phyloP scores from a whole-genome alignment of 306 rosid genomes.

The Rosa multiflora region DNA sequence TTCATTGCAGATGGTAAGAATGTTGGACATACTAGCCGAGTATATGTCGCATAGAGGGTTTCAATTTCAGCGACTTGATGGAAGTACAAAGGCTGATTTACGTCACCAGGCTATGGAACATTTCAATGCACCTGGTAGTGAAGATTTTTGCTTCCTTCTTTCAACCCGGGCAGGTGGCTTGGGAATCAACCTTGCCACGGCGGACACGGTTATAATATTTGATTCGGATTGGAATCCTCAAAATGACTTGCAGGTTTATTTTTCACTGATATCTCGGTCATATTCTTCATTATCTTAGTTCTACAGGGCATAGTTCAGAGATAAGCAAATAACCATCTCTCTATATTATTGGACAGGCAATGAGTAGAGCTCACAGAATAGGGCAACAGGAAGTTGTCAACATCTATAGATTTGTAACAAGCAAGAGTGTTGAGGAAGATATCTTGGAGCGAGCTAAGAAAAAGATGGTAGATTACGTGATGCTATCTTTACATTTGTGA shows the following conservation, averaged over 20 bases:
- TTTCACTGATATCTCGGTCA: neutral
- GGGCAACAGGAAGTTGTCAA: constrained; percentile 99
- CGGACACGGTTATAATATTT: constrained; percentile 96
- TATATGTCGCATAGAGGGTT: constrained; percentile 92
- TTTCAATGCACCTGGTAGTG: constrained; percentile 98
- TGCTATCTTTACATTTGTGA: neutral
- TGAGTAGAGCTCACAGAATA: constrained; percentile 99
- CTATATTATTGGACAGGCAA: constrained; percentile 55
- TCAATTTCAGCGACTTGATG: constrained; percentile 98
- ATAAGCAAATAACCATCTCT: neutral
- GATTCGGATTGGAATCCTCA: constrained; percentile 99
- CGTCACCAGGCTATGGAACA: constrained; percentile 99
- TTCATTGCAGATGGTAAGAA: constrained; percentile 91
- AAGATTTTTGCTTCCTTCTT: constrained; percentile 98
- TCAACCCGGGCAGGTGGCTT: constrained; percentile 98
- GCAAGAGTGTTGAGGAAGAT: constrained; percentile 99
- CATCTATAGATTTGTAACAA: constrained; percentile 95
- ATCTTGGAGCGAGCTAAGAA: constrained; percentile 98
- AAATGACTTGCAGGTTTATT: constrained; percentile 87
- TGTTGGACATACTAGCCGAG: constrained; percentile 90
- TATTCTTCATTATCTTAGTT: neutral
- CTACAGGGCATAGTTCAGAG: constrained; percentile 3
- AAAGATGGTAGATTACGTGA: constrained; percentile 68
- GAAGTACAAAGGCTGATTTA: constrained; percentile 94
- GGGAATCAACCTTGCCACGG: constrained; percentile 99